Evolutionary conservation across 2,329 filamentous ascomycete genomes (phyloP), one percentile per base, ranked within the genome.

Genomic region (Nemania abortiva): DNA sequence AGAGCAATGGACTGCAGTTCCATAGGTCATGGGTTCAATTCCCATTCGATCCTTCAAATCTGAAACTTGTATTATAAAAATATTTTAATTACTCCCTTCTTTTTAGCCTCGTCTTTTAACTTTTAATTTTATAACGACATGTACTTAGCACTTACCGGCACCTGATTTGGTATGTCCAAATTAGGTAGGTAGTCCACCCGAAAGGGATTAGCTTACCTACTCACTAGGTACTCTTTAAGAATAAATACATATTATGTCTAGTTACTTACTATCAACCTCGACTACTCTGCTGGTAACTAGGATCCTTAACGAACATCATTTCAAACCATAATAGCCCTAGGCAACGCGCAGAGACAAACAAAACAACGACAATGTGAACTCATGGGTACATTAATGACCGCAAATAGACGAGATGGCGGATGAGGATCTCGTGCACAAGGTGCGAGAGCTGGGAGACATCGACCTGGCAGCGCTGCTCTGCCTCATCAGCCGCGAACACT

Each of bases 391-490:
- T 57, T 53, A 39, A 66, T 56, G 63, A 60, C 59, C 49, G 63
- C 52, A 67, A 63, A 50, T 24, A 52, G 39, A 68, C 57, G 53
- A 74, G 76, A 92, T 92, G 90, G 89, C 87, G 79, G 84, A 88
- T 82, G 84, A 87, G 76, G 81, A 82, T 65, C 84, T 94, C 70
- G 83, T 91, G 70, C 84, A 88, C 71, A 91, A 91, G 80, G 88
- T 97, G 74, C 92, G 95, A 77, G 87, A 89, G 74, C 85, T 98
- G 71, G 92, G 91, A 76, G 95, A 98, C 82, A 86, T 98, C 49
- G 95, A 98, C 82, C 88, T 98, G 68, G 96, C 95, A 27, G 83
- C 92, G 15, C 86, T 98, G 49, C 88, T 98, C 59, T 95, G 92
- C 77, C 87, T 98, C 60, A 86, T 94, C 70, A 90, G 91, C 68